Evolutionary conservation across 129 eudicot genomes (phyloP).

Genomic region (Lactuca saligna): DNA sequence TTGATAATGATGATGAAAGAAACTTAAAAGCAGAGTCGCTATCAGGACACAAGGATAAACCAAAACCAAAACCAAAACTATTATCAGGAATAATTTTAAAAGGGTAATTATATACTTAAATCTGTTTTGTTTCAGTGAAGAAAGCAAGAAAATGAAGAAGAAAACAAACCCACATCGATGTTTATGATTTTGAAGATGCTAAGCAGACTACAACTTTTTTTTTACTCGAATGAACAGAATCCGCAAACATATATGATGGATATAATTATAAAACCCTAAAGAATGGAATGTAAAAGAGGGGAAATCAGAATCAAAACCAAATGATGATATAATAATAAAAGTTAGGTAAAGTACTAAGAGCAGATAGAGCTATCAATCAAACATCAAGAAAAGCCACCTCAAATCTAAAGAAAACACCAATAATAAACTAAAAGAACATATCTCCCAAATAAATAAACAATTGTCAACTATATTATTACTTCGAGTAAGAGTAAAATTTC

Average conservation of each 20-base stretch:
- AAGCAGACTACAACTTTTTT: not conserved
- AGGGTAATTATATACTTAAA: too few species aligned
- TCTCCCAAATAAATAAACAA: slow-evolving; percentile 25
- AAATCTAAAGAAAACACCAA: slow-evolving; percentile 28
- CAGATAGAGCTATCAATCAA: slow-evolving; percentile 47
- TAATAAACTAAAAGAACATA: slow-evolving; percentile 23
- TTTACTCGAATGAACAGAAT: slow-evolving; percentile 16
- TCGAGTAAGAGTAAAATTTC: slow-evolving; percentile 14
- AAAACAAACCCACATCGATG: slow-evolving; percentile 27
- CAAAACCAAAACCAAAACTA: slow-evolving; percentile 15
- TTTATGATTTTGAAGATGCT: not conserved
- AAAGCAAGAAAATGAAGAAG: slow-evolving; percentile 42
- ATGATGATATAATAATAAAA: slow-evolving; percentile 39
- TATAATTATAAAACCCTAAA: slow-evolving; percentile 37
- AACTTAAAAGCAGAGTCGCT: slow-evolving; percentile 32
- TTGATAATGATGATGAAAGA: slow-evolving; percentile 33
- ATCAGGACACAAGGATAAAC: slow-evolving; percentile 27
- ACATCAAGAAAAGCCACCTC: slow-evolving; percentile 44
- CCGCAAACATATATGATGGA: slow-evolving; percentile 3
- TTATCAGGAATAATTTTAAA: slow-evolving; percentile 6
- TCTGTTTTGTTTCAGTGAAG: slow-evolving; percentile 29
- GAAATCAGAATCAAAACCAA: slow-evolving; percentile 18
- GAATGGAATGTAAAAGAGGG: slow-evolving; percentile 17
- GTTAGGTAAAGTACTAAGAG: slow-evolving; percentile 35
- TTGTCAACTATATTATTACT: slow-evolving; percentile 8